A percentile compares a stretch with the other conserved stretches of the same genome.
Conservation (phyloP, 2,329 filamentous ascomycete genomes). For the Dothistroma septosporum region DNA sequence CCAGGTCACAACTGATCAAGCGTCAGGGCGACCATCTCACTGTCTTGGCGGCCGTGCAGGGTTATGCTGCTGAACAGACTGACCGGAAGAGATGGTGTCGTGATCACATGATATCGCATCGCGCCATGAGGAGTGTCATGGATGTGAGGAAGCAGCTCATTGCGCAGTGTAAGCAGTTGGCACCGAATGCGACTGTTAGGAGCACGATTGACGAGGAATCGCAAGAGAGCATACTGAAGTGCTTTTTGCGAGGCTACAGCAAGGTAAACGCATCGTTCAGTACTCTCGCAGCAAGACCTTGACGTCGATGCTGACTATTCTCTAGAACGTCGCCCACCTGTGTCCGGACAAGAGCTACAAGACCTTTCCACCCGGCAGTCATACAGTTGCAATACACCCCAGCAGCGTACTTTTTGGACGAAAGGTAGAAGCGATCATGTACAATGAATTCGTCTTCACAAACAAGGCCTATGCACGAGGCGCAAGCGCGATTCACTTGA, state of each 20-base stretch:
- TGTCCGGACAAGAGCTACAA: slow-evolving; percentile 59
- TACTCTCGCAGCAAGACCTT: not conserved
- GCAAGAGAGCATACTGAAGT: slow-evolving; percentile 52
- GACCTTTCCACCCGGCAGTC: slow-evolving; percentile 56
- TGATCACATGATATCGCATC: slow-evolving; percentile 56
- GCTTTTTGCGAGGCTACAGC: slow-evolving; percentile 57
- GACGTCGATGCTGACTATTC: not conserved
- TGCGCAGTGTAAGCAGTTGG: slow-evolving; percentile 51
- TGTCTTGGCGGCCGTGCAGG: slow-evolving; percentile 56
- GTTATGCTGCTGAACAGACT: slow-evolving; percentile 54
- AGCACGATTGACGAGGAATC: slow-evolving; percentile 38
- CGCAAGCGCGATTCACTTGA: slow-evolving; percentile 59
- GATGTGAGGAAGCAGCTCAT: slow-evolving; percentile 61
- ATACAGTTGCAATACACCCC: slow-evolving; percentile 60
- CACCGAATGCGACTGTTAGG: slow-evolving; percentile 30
- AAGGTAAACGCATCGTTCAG: slow-evolving; percentile 28
- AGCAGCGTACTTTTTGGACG: slow-evolving; percentile 58
- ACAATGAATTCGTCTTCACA: slow-evolving; percentile 63
- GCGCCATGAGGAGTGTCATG: slow-evolving; percentile 64
- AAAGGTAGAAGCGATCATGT: slow-evolving; percentile 60
- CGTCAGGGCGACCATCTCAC: slow-evolving; percentile 63
- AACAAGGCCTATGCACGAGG: slow-evolving; percentile 59
- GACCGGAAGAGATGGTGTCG: slow-evolving; percentile 60
- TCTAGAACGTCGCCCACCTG: slow-evolving; percentile 4
- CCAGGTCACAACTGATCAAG: slow-evolving; percentile 53